Conservation (phyloP, 2,329 filamentous ascomycete genomes). For the Neocucurbitaria cava region DNA sequence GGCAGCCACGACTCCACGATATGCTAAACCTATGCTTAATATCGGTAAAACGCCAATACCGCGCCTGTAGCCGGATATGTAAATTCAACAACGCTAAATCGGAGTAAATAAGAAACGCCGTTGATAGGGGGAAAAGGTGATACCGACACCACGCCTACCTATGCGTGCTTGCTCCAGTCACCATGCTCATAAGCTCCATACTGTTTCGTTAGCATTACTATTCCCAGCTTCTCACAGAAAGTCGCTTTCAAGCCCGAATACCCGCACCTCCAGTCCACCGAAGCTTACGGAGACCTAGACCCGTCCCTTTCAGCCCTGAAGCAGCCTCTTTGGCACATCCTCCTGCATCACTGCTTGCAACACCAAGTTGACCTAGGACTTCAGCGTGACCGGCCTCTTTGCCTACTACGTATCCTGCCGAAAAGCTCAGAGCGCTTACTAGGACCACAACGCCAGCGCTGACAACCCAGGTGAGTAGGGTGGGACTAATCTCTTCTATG, state of each 20-base stretch:
- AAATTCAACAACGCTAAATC: background rate
- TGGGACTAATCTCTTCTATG: conserved; percentile 60
- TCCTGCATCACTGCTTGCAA: conserved; percentile 37
- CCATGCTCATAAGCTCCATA: conserved; percentile 1
- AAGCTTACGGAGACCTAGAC: conserved; percentile 40
- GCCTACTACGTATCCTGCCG: conserved; percentile 68
- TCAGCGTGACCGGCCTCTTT: conserved; percentile 65
- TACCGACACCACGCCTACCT: background rate
- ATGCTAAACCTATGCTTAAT: background rate
- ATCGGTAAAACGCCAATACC: background rate
- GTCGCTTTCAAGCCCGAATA: conserved; percentile 18
- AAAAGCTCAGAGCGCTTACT: conserved; percentile 69
- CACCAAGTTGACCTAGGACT: conserved; percentile 43
- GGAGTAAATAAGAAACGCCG: background rate
- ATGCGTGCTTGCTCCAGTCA: background rate
- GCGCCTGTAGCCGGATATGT: background rate
- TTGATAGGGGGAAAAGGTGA: background rate
- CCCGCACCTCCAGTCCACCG: conserved; percentile 40
- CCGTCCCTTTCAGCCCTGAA: conserved; percentile 31
- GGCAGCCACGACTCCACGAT: background rate
- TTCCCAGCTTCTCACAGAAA: too few species aligned
- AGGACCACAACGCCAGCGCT: conserved; percentile 70
- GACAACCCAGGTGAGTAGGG: conserved; percentile 70
- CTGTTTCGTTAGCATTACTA: background rate
- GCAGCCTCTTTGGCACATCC: conserved; percentile 44